Base-by-base conservation (phyloP, 2,329 filamentous ascomycete species). In the Passalora sequoiae region DNA sequence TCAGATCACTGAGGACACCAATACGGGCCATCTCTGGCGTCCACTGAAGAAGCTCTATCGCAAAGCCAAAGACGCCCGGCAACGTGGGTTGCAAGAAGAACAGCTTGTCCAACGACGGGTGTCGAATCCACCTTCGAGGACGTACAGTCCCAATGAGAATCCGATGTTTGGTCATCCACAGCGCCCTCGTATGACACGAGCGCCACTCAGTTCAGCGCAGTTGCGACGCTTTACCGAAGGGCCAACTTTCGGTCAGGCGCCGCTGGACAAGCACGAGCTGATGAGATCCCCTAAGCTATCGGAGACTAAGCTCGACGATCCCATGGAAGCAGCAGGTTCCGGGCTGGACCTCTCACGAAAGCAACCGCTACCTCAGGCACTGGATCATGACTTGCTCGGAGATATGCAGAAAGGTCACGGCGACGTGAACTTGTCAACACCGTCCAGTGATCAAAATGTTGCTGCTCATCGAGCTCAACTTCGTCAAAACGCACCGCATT, bases 1-100 rank as follows among this genome's bases (percentile, higher is more conserved):
- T 54, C 61, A 60, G 39, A 51, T 52, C 13, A 38, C 46, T 3
- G 65, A 55, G 49, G 55, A 59, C 19, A 50, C 49, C 12, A 50
- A 54, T 6, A 72, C 71, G 39, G 74, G 76, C 3, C 76, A 78
- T 65, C 63, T 84, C 0, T 84, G 81, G 81, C 74, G 75, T 31
- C 80, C 80, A 1, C 65, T 85, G 35, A 67, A 72, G 19, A 80
- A 76, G 49, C 65, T 84, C 2, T 75, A 83, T 64, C 70, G 70
- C 10, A 78, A 77, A 56, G 81, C 81, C 9, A 66, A 68, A 32
- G 69, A 70, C 9, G 74, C 73, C 31, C 68, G 79, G 37, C 67
- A 71, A 30, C 71, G 71, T 43, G 77, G 79, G 42, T 57, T 73
- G 13, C 60, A 63, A 17, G 63, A 68, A 16, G 65, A 70, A 32